A percentile compares a stretch with the other conserved stretches of the same genome.
Evolutionary conservation across 2,329 filamentous ascomycete genomes (phyloP).

Genomic region (Colletotrichum sp.): DNA sequence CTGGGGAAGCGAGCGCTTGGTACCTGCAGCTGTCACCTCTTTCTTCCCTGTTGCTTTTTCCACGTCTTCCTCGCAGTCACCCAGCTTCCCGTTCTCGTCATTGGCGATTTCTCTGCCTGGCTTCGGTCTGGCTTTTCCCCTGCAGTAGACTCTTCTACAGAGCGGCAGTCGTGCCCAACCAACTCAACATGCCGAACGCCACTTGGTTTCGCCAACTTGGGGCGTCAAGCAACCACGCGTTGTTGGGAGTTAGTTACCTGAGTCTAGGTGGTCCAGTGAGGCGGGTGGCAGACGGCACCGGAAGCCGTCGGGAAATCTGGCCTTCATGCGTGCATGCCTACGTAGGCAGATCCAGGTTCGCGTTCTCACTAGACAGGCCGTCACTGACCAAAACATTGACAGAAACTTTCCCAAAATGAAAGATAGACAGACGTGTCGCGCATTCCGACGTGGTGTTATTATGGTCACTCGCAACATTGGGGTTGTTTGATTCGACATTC

Average conservation of each 20-base stretch:
- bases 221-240: not conserved
- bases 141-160: not conserved
- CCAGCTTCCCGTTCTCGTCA: not conserved
- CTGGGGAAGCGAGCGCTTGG: constrained; percentile 4
- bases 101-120: not conserved
- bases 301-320: not conserved
- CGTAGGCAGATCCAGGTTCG: not conserved
- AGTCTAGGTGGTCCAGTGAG: not conserved
- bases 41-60: not conserved
- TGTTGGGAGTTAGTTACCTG: not conserved
- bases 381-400: not conserved
- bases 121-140: not conserved
- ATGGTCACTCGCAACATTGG: not conserved
- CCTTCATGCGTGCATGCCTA: not conserved
- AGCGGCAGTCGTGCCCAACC: not conserved
- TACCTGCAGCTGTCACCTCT: constrained; percentile 13
- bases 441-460: not conserved
- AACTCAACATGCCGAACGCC: not conserved
- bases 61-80: not conserved
- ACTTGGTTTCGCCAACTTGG: not conserved
- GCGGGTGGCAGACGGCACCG: not conserved
- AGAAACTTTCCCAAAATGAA: not conserved
- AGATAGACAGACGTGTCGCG: not conserved
- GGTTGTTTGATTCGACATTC: not conserved
- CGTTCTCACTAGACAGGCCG: not conserved